A percentile compares a stretch with the other conserved stretches of the same genome.
phyloP scores from a whole-genome alignment of 768 basidiomycete genomes.

The Tephrocybe sp. region DNA sequence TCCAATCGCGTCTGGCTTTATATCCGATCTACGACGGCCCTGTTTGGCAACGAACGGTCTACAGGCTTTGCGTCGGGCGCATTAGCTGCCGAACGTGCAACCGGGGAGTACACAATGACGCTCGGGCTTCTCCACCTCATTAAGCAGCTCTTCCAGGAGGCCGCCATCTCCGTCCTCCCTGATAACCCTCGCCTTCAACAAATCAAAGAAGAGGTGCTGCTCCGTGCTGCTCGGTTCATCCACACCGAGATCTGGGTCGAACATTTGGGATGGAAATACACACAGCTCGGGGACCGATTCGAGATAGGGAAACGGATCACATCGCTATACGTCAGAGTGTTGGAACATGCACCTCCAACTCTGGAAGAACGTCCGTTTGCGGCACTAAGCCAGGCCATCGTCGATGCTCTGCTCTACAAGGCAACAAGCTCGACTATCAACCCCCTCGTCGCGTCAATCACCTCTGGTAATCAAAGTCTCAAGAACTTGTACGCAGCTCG shows the following conservation, averaged over 20 bases:
- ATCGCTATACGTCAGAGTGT: slow-evolving; percentile 62
- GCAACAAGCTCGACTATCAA: slow-evolving; percentile 79
- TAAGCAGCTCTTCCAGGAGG: slow-evolving; percentile 72
- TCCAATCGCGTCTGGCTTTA: slow-evolving; percentile 89
- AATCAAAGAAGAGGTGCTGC: slow-evolving; percentile 81
- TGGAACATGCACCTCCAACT: slow-evolving; percentile 58
- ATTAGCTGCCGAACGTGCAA: slow-evolving; percentile 66
- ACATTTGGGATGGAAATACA: slow-evolving; percentile 84
- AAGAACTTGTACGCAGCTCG: slow-evolving; percentile 58
- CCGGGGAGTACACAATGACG: slow-evolving; percentile 81
- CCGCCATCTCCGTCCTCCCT: slow-evolving; percentile 54
- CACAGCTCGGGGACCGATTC: slow-evolving; percentile 76
- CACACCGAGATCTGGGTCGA: slow-evolving; percentile 89
- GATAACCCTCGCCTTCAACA: slow-evolving; percentile 61
- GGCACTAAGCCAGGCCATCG: slow-evolving; percentile 57
- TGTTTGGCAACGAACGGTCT: slow-evolving; percentile 66
- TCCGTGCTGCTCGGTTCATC: slow-evolving; percentile 74
- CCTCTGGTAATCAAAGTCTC: slow-evolving; percentile 57
- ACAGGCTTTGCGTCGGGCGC: slow-evolving; percentile 60
- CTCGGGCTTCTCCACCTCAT: slow-evolving; percentile 75
- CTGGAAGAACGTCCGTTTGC: slow-evolving; percentile 57
- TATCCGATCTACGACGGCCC: slow-evolving; percentile 70
- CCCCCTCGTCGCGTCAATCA: slow-evolving; percentile 72
- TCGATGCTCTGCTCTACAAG: slow-evolving; percentile 69
- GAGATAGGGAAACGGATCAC: slow-evolving; percentile 73